Percentiles rank a stretch among this genome's conserved stretches.
phyloP scores from a whole-genome alignment of 257 asterid species.

The Rhazya stricta region DNA sequence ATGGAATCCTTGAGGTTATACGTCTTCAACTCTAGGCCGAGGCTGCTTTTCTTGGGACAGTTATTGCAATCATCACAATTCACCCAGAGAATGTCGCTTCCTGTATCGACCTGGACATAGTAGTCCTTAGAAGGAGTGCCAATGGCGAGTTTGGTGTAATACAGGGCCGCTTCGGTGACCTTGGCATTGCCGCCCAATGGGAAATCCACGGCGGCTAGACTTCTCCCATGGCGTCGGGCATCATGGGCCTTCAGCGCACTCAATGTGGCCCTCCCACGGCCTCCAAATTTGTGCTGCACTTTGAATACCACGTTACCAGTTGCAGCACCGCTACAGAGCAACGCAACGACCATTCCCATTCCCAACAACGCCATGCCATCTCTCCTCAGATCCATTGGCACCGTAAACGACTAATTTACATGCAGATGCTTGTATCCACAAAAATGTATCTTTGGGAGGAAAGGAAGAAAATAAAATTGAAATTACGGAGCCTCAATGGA shows the following conservation, averaged over 20 bases:
- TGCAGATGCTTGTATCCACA: background rate
- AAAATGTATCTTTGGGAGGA: background rate
- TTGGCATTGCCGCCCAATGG: constrained; percentile 24
- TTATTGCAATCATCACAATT: constrained; percentile 52
- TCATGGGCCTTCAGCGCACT: constrained; percentile 18
- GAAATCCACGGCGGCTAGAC: constrained; percentile 14
- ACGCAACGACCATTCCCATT: constrained; percentile 4
- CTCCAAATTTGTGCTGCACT: constrained; percentile 24
- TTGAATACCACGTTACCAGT: constrained; percentile 22
- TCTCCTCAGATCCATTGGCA: constrained; percentile 12
- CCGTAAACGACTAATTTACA: background rate
- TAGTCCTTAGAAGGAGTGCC: constrained; percentile 64
- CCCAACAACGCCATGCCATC: background rate
- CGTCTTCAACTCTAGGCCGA: constrained; percentile 26
- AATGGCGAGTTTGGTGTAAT: constrained; percentile 60
- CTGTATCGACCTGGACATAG: constrained; percentile 73
- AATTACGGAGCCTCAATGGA: background rate
- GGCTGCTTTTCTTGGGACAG: constrained; percentile 55
- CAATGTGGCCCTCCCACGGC: constrained; percentile 15
- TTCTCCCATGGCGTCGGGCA: constrained; percentile 18
- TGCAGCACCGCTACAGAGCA: background rate
- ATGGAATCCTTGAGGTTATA: constrained; percentile 19
- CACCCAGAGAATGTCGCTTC: constrained; percentile 77
- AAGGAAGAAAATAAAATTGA: background rate
- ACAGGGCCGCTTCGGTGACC: constrained; percentile 37